phyloP scores from a whole-genome alignment of 2,329 filamentous ascomycete genomes.

The Pseudocercospora macadamiae region DNA sequence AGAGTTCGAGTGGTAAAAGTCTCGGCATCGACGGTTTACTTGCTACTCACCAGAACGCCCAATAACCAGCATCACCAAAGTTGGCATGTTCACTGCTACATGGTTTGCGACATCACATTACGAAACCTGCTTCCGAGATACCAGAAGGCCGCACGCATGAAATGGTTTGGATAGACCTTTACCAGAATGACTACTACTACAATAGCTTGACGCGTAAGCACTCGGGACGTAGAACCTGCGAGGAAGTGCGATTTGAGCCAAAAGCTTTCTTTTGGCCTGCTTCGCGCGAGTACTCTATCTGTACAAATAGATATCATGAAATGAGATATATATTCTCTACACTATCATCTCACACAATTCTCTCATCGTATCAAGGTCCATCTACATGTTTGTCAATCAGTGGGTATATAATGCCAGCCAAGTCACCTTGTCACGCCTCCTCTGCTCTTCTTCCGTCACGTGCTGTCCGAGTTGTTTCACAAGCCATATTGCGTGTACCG shows the following conservation, averaged over 20 bases:
- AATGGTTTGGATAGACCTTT: constrained; percentile 3
- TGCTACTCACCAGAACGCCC: not conserved
- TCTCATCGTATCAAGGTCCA: not conserved
- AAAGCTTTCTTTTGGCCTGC: not conserved
- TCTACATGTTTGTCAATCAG: not conserved
- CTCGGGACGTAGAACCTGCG: not conserved
- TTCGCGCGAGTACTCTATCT: constrained; percentile 6
- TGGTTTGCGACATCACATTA: constrained; percentile 2
- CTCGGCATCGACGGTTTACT: not conserved
- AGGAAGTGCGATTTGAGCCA: not conserved
- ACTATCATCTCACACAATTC: not conserved
- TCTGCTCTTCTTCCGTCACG: not conserved
- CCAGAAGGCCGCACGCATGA: not conserved
- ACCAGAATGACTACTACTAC: constrained; percentile 4
- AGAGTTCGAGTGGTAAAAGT: constrained; percentile 89
- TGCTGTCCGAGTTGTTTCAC: not conserved
- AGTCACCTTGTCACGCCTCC: not conserved
- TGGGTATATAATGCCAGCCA: not conserved
- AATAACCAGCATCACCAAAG: constrained; percentile 3
- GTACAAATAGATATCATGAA: constrained; percentile 4
- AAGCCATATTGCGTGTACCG: not conserved
- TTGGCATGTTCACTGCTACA: not conserved
- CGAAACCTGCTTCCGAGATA: constrained; percentile 1
- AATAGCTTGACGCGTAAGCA: not conserved
- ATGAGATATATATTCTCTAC: not conserved